Conservation (phyloP, 2,329 filamentous ascomycete genomes). For the Hysterium pulicare region DNA sequence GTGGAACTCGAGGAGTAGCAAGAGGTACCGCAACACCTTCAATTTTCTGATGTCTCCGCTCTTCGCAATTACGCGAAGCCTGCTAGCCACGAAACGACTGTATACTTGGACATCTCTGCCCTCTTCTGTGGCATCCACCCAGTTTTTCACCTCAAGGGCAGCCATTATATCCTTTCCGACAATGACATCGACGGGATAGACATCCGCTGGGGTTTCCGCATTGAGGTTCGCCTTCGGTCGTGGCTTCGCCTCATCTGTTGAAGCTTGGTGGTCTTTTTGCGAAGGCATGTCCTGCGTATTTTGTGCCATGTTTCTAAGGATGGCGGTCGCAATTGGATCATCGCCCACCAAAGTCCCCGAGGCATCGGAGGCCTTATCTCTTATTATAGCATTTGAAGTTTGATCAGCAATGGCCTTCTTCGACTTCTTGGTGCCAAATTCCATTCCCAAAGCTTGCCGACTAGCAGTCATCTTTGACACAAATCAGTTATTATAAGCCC, state of each 20-base stretch:
- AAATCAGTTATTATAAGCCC: not conserved
- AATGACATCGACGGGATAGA: constrained; percentile 65
- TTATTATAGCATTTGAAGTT: constrained; percentile 67
- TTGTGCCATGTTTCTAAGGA: constrained; percentile 62
- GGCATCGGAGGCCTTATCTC: constrained; percentile 24
- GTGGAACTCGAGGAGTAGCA: constrained; percentile 48
- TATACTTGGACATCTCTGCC: constrained; percentile 55
- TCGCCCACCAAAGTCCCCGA: constrained; percentile 24
- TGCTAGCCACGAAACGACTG: constrained; percentile 64
- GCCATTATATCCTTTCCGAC: constrained; percentile 67
- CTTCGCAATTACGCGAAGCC: constrained; percentile 57
- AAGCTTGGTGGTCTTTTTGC: constrained; percentile 61
- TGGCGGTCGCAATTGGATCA: constrained; percentile 30
- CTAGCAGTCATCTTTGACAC: constrained; percentile 56
- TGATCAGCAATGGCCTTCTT: constrained; percentile 70
- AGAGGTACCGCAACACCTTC: constrained; percentile 49
- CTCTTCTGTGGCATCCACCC: constrained; percentile 64
- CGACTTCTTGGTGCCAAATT: constrained; percentile 83
- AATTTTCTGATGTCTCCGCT: constrained; percentile 48
- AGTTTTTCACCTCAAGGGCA: constrained; percentile 67
- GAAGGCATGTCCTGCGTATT: constrained; percentile 65
- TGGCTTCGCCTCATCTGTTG: constrained; percentile 66
- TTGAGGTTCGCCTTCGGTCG: constrained; percentile 67
- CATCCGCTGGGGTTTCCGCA: constrained; percentile 66
- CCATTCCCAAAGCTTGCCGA: constrained; percentile 67